Evolutionary conservation across 176 grass and related monocot species (phyloP), one percentile per base, ranked within the genome.

Genomic region (Rhynchospora pubera): DNA sequence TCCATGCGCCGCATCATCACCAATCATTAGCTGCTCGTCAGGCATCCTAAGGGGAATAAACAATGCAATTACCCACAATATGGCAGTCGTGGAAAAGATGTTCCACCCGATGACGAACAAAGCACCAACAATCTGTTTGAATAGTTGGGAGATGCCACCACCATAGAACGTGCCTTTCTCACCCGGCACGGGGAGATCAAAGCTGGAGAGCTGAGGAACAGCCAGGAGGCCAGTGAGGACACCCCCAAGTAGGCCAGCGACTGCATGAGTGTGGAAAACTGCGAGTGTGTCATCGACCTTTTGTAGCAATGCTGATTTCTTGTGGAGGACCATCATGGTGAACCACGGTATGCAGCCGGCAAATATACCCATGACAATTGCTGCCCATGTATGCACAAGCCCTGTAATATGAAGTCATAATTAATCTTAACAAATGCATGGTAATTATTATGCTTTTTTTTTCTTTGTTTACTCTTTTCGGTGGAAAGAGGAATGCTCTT

Each of bases 251-350:
- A 90, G 10, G 0, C 93, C 93, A 5, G 92, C 87, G 5, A 92
- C 87, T 16, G 89, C 92, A 52, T 91, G 92, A 39, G 89, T 95
- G 88, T 95, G 90, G 65, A 95, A 88, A 46, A 90, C 88, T 28
- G 86, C 90, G 34, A 95, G 93, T 2, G 90, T 95, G 90, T 92
- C 93, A 58, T 95, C 93, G 1, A 92, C 90, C 80, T 92, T 88
- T 85, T 85, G 91, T 2, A 95, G 90, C 10, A 95, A 30, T 2
- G 65, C 0, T 16, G 78, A 95, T n/a, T 82, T 86, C 84, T 90
- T 92, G 86, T 92, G 90, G 30, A 95, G 88, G 58, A 90, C 83
- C 88, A 95, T 92, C 93, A 95, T 92, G 32, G 88, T 92, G 79
- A 87, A 71, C 93, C 93, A 95, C 0, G 93, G 90, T 21, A 95